Evolutionary conservation across 176 grass and related monocot species (phyloP), one percentile per base, ranked within the genome.

Genomic region (Cocos nucifera): DNA sequence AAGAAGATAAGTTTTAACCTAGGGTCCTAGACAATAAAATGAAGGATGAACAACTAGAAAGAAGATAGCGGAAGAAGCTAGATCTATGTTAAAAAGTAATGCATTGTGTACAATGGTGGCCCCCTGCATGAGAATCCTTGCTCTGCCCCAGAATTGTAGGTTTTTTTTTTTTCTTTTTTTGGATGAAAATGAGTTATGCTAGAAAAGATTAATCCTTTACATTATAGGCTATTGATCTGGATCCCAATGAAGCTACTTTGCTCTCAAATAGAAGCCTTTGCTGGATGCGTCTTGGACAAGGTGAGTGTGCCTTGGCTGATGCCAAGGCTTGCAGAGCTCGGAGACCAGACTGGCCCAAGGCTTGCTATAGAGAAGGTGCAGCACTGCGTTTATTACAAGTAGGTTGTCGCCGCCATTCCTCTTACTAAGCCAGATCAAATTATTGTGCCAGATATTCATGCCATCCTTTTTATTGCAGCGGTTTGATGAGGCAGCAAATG

Each of bases 201-300:
- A 56, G 1, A 14, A 3, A 18, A 56, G 9, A 60, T 7, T 60
- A 17, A 61, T 8, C 2, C 29, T 29, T 32, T 82, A 17, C 26
- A 57, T 79, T 61, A 66, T 77, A 97, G 87, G 87, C 92, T 56
- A 73, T 85, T 59, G 92, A 97, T 54, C 58, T 97, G 48, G 59
- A 97, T 16, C 92, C 87, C 17, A 88, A 75, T 17, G 84, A 97
- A 0, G 83, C 83, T 0, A 53, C 85, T 5, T 67, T 97, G 35
- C 60, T 78, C 15, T 97, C 92, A 7, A 97, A 91, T 78, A 61
- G 87, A 88, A 97, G 92, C 49, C 81, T 97, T 56, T 88, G 87
- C 22, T 91, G 87, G 87, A 44, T 97, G 14, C 78, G 92, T 30
- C 55, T 83, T 58, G 92, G 84, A 67, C 87, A 91, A 73, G 81